These are phyloP conservation scores for Symbiodinium natans DNA, from an alignment of 73 alveolate genomes.

Conservation along the genomic window DNA sequence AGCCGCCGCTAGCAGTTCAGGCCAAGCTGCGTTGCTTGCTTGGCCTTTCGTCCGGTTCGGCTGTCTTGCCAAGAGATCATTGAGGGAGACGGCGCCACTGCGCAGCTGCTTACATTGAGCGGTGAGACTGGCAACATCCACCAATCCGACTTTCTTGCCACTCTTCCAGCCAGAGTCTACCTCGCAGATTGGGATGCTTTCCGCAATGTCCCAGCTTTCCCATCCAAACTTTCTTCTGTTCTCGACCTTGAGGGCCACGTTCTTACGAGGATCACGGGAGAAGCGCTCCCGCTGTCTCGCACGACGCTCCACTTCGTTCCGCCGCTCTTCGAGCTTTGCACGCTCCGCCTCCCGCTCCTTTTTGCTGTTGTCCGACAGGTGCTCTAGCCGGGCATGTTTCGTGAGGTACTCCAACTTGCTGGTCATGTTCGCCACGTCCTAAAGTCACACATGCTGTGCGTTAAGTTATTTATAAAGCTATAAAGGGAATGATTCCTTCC, in stretches of 20 bases:
- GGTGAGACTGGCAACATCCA: constrained; percentile 56
- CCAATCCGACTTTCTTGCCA: constrained; percentile 40
- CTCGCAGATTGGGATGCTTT: constrained; percentile 25
- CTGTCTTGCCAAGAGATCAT: background rate
- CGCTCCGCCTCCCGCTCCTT: background rate
- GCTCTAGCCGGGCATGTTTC: constrained; percentile 79
- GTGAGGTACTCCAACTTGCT: constrained; percentile 46
- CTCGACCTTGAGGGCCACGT: constrained; percentile 66
- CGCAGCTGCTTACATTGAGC: constrained; percentile 38
- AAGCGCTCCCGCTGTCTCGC: constrained; percentile 30
- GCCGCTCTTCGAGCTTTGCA: constrained; percentile 32
- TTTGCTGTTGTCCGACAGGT: background rate
- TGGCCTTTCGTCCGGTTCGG: background rate
- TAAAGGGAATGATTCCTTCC: too few species aligned
- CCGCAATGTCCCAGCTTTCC: constrained; percentile 32
- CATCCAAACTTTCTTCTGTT: constrained; percentile 60
- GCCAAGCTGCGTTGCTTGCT: background rate
- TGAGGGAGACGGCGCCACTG: background rate
- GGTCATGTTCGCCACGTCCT: constrained; percentile 62
- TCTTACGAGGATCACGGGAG: constrained; percentile 50
- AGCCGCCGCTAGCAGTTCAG: too few species aligned
- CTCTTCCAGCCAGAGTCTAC: constrained; percentile 1
- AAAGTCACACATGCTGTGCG: background rate
- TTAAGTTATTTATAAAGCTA: too few species aligned
- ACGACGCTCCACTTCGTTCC: constrained; percentile 35